phyloP scores from a whole-genome alignment of 2,329 filamentous ascomycete species.

The Pezicula carpinea region DNA sequence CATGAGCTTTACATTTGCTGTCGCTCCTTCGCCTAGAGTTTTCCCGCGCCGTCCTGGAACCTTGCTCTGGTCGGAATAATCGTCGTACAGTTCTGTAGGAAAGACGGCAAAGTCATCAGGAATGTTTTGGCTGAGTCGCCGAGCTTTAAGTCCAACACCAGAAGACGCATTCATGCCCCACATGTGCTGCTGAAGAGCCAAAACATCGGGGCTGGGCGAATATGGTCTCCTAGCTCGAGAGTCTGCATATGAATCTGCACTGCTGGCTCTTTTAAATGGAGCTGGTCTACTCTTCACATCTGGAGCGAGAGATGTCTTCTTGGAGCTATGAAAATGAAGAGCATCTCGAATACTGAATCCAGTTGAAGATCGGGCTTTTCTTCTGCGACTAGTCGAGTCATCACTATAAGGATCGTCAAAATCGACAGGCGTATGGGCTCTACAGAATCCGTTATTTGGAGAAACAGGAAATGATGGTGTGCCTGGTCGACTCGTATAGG shows the following conservation, averaged over 20 bases:
- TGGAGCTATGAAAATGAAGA: slow-evolving; percentile 13
- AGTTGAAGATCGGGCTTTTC: slow-evolving; percentile 40
- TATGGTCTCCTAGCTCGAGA: slow-evolving; percentile 19
- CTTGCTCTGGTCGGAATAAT: slow-evolving; percentile 67
- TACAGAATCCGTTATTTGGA: slow-evolving; percentile 19
- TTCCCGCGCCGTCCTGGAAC: slow-evolving; percentile 69
- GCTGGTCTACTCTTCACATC: slow-evolving; percentile 8
- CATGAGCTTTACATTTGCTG: slow-evolving; percentile 80
- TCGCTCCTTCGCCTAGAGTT: slow-evolving; percentile 75
- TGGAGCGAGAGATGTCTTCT: slow-evolving; percentile 12
- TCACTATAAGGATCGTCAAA: slow-evolving; percentile 11
- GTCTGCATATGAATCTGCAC: slow-evolving; percentile 19
- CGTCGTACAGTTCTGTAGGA: slow-evolving; percentile 60
- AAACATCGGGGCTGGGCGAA: slow-evolving; percentile 20
- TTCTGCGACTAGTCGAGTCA: slow-evolving; percentile 36
- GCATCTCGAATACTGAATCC: slow-evolving; percentile 21
- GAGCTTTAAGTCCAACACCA: slow-evolving; percentile 72
- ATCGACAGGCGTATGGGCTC: slow-evolving; percentile 9
- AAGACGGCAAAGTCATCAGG: slow-evolving; percentile 73
- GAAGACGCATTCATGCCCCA: slow-evolving; percentile 61
- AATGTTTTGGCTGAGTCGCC: slow-evolving; percentile 69
- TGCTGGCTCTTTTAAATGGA: slow-evolving; percentile 19
- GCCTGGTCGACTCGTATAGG: slow-evolving; percentile 16
- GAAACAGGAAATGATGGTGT: slow-evolving; percentile 42
- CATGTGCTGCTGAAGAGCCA: slow-evolving; percentile 33